Evolutionary conservation across 2,329 filamentous ascomycete species (phyloP).

Genomic region (Fusarium foetens): DNA sequence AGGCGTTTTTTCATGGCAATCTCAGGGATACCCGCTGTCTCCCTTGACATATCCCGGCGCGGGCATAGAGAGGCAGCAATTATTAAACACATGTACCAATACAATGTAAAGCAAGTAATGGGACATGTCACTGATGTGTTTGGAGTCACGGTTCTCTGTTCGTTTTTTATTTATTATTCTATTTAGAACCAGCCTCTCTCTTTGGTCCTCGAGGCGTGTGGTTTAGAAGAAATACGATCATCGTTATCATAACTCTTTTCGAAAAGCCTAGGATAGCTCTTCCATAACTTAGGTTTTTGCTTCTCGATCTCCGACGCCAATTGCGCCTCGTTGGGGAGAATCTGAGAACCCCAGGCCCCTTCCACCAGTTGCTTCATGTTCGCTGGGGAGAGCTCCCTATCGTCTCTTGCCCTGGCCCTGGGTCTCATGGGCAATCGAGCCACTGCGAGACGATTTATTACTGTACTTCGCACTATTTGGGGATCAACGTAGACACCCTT

Average conservation of each 20-base stretch:
- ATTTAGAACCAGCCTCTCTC: slow-evolving; percentile 30
- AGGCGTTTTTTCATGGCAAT: slow-evolving; percentile 16
- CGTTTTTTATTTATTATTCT: slow-evolving; percentile 32
- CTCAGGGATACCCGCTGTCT: slow-evolving; percentile 29
- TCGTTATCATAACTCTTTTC: slow-evolving; percentile 42
- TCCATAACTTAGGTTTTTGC: slow-evolving; percentile 47
- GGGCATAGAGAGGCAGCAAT: slow-evolving; percentile 11
- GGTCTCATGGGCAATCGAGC: slow-evolving; percentile 44
- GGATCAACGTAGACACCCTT: slow-evolving; percentile 50
- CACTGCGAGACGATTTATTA: slow-evolving; percentile 47
- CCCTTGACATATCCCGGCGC: background rate
- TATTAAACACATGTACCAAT: slow-evolving; percentile 45
- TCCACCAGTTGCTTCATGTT: slow-evolving; percentile 49
- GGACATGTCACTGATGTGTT: slow-evolving; percentile 38
- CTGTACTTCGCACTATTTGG: slow-evolving; percentile 45
- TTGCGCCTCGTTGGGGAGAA: slow-evolving; percentile 42
- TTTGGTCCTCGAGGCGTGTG: background rate
- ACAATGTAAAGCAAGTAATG: slow-evolving; percentile 45
- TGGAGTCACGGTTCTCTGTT: slow-evolving; percentile 44
- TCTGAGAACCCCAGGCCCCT: slow-evolving; percentile 49
- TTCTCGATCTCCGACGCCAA: slow-evolving; percentile 45
- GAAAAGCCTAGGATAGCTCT: slow-evolving; percentile 45
- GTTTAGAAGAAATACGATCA: background rate
- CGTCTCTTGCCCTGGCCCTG: slow-evolving; percentile 46
- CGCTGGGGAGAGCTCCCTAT: slow-evolving; percentile 45